phyloP scores from a whole-genome alignment of 352 stramenopile species.

The Globisporangium megalacanthum region DNA sequence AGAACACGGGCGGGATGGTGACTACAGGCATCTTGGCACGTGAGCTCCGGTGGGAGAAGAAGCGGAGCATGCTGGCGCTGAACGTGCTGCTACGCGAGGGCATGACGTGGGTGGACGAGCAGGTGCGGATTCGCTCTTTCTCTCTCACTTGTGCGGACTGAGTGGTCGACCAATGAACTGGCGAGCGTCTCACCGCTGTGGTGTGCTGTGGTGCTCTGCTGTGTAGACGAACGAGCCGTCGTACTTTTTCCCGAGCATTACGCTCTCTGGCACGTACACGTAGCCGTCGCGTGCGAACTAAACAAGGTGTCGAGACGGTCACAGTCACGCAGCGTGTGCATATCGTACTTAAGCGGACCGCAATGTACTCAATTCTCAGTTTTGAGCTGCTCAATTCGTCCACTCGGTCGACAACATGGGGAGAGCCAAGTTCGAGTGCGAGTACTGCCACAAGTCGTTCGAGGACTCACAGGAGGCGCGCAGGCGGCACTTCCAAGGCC shows the following conservation, averaged over 20 bases:
- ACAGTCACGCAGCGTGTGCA: not conserved
- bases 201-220: not conserved
- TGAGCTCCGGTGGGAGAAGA: slow-evolving; percentile 86
- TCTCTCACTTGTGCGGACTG: not conserved
- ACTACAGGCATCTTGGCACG: slow-evolving; percentile 79
- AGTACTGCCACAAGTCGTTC: slow-evolving; percentile 81
- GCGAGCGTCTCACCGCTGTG: not conserved
- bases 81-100: slow-evolving; percentile 91
- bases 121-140: slow-evolving; percentile 30
- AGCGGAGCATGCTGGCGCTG: slow-evolving; percentile 89
- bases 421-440: slow-evolving; percentile 51
- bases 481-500: slow-evolving; percentile 53
- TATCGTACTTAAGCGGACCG: slow-evolving; percentile 35
- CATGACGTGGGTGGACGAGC: slow-evolving; percentile 96
- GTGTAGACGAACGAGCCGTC: slow-evolving; percentile 51
- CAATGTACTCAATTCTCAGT: too few species aligned
- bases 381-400: not conserved
- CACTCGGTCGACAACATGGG: slow-evolving; percentile 28
- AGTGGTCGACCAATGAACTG: not conserved
- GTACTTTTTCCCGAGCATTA: slow-evolving; percentile 88
- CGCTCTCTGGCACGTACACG: slow-evolving; percentile 67
- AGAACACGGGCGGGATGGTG: slow-evolving; percentile 86
- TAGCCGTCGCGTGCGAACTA: slow-evolving; percentile 14
- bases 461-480: slow-evolving; percentile 72
- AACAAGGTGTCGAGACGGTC: too few species aligned